Base-by-base conservation (phyloP, 306 rosid genomes). In the Aeschynomene evenia region DNA sequence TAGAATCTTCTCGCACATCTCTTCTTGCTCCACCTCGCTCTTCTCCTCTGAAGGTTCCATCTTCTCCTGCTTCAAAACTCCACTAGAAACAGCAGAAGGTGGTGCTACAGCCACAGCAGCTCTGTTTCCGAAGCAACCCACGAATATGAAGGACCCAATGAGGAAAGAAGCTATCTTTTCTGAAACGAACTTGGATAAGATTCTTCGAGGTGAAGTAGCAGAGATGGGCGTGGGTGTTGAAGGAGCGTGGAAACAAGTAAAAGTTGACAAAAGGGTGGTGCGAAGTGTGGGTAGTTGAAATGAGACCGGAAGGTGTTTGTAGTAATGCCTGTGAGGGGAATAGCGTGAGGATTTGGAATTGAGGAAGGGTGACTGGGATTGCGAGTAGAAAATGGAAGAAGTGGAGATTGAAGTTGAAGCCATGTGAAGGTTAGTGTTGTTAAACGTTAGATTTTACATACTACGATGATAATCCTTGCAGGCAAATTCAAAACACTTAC, bases 91-190 rank as follows among this genome's bases (percentile, higher is more conserved):
- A 16, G 70, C 83, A 45, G 87, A 62, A 55, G 82, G 68, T 50
- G 96, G n/a, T 24, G 96, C 69, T 6, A 77, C 50, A 14, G 97
- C 93, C 1, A 77, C 19, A 36, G 86, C 90, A 9, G 78, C 45
- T 73, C 78, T 79, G 45, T 22, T 62, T 51, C 71, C 58, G 63
- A 84, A 85, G 80, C 71, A 88, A 46, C 85, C 89, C 60, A 58
- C 36, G 52, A 90, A 82, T 36, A 88, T 34, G 71, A 88, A 85
- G 29, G 90, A 82, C 80, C 91, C 96, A 23, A 88, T 16, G n/a
- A 90, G 77, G 40, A 90, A 82, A 73, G 82, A 76, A 68, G 83
- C 81, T 0, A 87, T 26, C 66, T 77, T 90, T 46, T 70, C 74
- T 11, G 77, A 48, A 21, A 85, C 39, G 50, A 77, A 20, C 7